Conservation (phyloP, 805 yeast species). For the Ogataea pignaliae region DNA sequence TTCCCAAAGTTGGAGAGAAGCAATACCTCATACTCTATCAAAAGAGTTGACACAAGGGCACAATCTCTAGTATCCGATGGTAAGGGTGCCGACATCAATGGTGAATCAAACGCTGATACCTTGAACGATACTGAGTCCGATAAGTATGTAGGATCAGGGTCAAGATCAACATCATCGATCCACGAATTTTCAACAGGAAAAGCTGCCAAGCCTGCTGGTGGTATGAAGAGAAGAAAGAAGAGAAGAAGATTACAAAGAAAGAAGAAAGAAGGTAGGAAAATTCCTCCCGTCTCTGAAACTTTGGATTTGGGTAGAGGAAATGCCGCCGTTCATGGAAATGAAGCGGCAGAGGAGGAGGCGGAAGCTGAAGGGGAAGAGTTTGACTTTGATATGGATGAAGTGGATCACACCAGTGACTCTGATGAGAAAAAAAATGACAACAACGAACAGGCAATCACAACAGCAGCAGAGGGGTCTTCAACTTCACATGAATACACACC, state of each 20-base stretch:
- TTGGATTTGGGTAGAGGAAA: slow-evolving; percentile 27
- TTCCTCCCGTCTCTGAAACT: slow-evolving; percentile 30
- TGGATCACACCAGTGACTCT: slow-evolving; percentile 6
- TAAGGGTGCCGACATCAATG: slow-evolving; percentile 9
- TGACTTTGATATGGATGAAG: slow-evolving; percentile 17
- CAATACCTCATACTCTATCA: slow-evolving; percentile 76
- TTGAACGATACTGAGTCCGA: slow-evolving; percentile 3
- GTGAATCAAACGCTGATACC: slow-evolving; percentile 10
- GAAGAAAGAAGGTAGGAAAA: slow-evolving; percentile 26
- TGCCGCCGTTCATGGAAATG: slow-evolving; percentile 7
- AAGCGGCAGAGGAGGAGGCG: neutral
- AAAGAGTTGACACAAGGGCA: slow-evolving; percentile 70
- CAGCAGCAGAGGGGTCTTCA: neutral
- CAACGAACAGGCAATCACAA: slow-evolving; percentile 7
- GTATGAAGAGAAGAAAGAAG: slow-evolving; percentile 51
- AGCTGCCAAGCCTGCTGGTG: slow-evolving; percentile 70
- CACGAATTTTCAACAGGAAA: slow-evolving; percentile 16
- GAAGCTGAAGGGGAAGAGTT: too few species aligned
- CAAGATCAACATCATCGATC: too few species aligned
- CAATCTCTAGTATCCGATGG: slow-evolving; percentile 19
- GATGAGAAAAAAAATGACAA: slow-evolving; percentile 1
- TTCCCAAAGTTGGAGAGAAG: slow-evolving; percentile 71
- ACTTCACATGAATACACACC: slow-evolving; percentile 1
- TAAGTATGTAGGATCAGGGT: slow-evolving; percentile 18
- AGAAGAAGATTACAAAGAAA: slow-evolving; percentile 23